Conservation (phyloP, 139 green algal genomes). For the Picocystis salinarum region DNA sequence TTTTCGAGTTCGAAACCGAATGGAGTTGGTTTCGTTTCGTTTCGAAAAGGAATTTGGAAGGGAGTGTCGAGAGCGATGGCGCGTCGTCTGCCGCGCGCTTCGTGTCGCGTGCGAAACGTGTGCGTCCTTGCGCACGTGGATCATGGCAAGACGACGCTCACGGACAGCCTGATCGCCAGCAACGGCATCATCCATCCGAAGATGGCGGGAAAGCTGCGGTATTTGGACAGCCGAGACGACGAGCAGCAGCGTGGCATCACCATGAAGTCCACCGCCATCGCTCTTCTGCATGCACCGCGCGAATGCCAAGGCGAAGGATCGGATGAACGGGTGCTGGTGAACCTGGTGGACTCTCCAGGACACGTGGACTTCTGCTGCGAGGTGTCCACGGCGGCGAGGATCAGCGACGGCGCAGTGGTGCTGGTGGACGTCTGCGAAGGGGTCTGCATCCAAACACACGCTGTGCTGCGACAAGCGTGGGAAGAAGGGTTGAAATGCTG, state of each 20-base stretch:
- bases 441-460: slow-evolving; percentile 97
- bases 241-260: slow-evolving; percentile 86
- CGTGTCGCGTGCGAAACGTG: slow-evolving; percentile 84
- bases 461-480: slow-evolving; percentile 78
- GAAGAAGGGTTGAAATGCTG: slow-evolving; percentile 57
- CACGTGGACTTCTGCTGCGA: slow-evolving; percentile 98
- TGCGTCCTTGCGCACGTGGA: slow-evolving; percentile 98
- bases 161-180: slow-evolving; percentile 81
- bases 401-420: slow-evolving; percentile 84
- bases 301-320: slow-evolving; percentile 11
- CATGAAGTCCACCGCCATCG: slow-evolving; percentile 92
- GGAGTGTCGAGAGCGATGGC: no score
- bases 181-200: slow-evolving; percentile 94
- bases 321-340: slow-evolving; percentile 59
- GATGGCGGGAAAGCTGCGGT: slow-evolving; percentile 67
- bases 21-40: no score
- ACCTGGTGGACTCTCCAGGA: slow-evolving; percentile 93
- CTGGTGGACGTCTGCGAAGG: slow-evolving; percentile 93
- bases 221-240: slow-evolving; percentile 86
- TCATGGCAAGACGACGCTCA: slow-evolving; percentile 95
- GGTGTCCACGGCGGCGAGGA: slow-evolving; percentile 76
- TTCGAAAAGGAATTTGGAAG: no score
- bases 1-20: no score
- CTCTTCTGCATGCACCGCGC: slow-evolving; percentile 58
- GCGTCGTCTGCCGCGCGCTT: no score